Evolutionary conservation across 2,329 filamentous ascomycete genomes (phyloP), one percentile per base, ranked within the genome.

Genomic region (Penicillium freii): DNA sequence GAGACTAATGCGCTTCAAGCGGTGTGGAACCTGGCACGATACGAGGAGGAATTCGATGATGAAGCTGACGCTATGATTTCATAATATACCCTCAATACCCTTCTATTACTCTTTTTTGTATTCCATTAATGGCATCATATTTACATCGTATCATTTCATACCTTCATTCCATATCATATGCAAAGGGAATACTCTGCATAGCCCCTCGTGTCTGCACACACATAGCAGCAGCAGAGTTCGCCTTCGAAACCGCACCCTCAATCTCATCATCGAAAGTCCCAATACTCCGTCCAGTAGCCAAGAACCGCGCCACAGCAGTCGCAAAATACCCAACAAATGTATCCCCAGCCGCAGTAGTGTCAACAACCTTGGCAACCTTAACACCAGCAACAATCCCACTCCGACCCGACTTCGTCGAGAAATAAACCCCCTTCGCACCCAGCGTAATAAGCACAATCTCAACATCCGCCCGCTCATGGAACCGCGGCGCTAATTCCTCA

Each of bases 241-340:
- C 62, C 23, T 31, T 58, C 9, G 50, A 29, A 5, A 66, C 64
- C 2, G 62, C 62, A n/a, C 1, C 31, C 21, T 64, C 52, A 42
- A 66, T 59, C 17, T 60, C 49, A 36, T 65, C 49, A 51, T 66
- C 61, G 17, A 66, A 66, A 3, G 38, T 54, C 10, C 56, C 59
- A 33, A 65, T 25, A 1, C 36, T 34, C 2, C 46, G 44, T 5
- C 61, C 63, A 1, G 51, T 61, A 4, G 61, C 61, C 7, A 65
- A 17, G 34, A 66, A 64, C 2, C 62, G 59, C 21, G 61, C 59
- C 13, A 66, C 40, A 9, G 58, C 54, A n/a, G 53, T 55, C 5
- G 62, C 61, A 17, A 66, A 66, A 21, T 65, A 66, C 21, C 64
- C 64, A 3, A 66, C 64, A 31, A 66, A 66, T 0, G 64, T 66